phyloP scores from a whole-genome alignment of 768 basidiomycete genomes.

The Pulveroboletus sp. region DNA sequence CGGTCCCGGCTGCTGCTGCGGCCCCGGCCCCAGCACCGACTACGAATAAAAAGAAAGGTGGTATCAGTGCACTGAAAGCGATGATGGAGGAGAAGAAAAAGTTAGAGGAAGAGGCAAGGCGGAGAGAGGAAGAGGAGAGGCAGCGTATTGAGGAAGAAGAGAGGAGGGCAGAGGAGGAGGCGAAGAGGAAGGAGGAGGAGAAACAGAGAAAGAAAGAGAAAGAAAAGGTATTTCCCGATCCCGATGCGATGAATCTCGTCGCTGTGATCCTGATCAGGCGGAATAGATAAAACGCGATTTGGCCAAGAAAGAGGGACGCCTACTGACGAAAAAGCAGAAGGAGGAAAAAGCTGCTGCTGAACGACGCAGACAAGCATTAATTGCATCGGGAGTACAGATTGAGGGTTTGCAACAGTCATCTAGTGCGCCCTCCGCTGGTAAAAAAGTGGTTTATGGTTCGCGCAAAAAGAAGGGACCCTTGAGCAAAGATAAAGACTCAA shows the following conservation, averaged over 20 bases:
- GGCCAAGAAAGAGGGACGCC: constrained; percentile 88
- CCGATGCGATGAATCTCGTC: background rate
- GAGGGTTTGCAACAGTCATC: constrained; percentile 75
- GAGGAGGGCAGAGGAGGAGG: constrained; percentile 71
- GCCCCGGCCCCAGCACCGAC: constrained; percentile 35
- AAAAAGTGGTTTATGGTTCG: constrained; percentile 79
- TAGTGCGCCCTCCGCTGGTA: constrained; percentile 40
- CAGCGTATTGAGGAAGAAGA: constrained; percentile 89
- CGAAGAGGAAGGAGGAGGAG: constrained; percentile 71
- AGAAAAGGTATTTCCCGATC: constrained; percentile 61
- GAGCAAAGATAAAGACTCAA: constrained; percentile 38
- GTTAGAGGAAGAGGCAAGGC: constrained; percentile 78
- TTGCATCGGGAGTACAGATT: constrained; percentile 85
- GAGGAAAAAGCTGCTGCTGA: constrained; percentile 90
- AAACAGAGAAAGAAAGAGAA: constrained; percentile 83
- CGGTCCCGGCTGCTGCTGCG: constrained; percentile 39
- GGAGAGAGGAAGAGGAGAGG: constrained; percentile 71
- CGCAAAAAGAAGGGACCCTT: constrained; percentile 72
- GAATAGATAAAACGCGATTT: constrained; percentile 79
- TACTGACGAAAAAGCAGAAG: constrained; percentile 97
- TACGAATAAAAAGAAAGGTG: constrained; percentile 67
- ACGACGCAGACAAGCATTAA: constrained; percentile 82
- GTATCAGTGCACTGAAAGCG: constrained; percentile 79
- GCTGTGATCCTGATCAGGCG: background rate
- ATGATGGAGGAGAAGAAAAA: constrained; percentile 91